Conservation (phyloP, 176 grass and related monocot species). For the Oropetium thomaeum region DNA sequence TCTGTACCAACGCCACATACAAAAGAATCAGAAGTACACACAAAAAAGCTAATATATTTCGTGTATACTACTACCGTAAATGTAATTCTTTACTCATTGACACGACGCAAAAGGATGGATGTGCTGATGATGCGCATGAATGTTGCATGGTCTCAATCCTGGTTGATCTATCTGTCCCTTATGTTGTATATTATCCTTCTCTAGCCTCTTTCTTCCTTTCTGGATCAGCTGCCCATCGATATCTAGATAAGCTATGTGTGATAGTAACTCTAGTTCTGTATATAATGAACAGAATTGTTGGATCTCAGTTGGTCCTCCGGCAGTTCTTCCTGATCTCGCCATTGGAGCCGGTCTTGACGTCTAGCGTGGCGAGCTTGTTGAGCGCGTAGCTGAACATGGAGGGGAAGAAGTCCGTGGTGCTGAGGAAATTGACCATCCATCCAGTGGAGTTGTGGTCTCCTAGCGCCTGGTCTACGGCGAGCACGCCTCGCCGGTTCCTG, state of each 20-base stretch:
- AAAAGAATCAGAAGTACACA: conserved; percentile 42
- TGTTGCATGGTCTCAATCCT: not conserved
- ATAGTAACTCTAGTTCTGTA: conserved; percentile 1
- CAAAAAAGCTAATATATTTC: not conserved
- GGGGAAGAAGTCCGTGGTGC: conserved; percentile 39
- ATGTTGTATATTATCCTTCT: not conserved
- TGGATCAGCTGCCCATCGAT: not conserved
- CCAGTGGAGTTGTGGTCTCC: conserved; percentile 36
- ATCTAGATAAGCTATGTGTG: not conserved
- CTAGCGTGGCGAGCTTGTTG: conserved; percentile 59
- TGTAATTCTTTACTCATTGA: conserved; percentile 31
- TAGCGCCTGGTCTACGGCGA: conserved; percentile 63
- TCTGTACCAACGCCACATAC: conserved; percentile 46
- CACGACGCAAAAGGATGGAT: not conserved
- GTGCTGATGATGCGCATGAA: not conserved
- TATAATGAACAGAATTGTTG: not conserved
- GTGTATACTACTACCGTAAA: conserved; percentile 22
- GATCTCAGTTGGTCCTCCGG: conserved; percentile 47
- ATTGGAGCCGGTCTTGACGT: conserved; percentile 60
- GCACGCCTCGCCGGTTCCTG: conserved; percentile 42
- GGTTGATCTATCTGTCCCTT: not conserved
- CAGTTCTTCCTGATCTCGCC: conserved; percentile 66
- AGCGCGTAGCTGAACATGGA: conserved; percentile 57
- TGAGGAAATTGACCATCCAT: conserved; percentile 44
- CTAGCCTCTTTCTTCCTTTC: not conserved